Conservation (phyloP, 2,329 filamentous ascomycete species). For the Pseudocercospora crystallina region DNA sequence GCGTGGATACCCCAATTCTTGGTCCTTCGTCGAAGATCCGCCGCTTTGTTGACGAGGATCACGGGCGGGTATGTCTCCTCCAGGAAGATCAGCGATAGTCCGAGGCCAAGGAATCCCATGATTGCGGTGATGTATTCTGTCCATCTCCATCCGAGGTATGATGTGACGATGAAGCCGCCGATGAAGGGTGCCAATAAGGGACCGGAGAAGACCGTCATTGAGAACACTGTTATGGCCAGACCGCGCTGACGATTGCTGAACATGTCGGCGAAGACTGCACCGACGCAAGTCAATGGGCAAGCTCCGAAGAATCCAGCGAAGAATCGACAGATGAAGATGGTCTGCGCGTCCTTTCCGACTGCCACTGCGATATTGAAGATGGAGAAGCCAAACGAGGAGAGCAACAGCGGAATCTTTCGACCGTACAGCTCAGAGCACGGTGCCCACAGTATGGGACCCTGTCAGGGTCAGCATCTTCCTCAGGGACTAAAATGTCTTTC, state of each 20-base stretch:
- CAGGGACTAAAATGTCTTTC: not conserved
- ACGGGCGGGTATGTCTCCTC: conserved; percentile 60
- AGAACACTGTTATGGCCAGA: conserved; percentile 39
- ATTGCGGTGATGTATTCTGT: conserved; percentile 51
- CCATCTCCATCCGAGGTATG: conserved; percentile 53
- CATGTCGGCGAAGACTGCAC: conserved; percentile 47
- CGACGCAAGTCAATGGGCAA: conserved; percentile 48
- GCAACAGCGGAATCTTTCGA: conserved; percentile 30
- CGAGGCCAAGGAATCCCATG: conserved; percentile 55
- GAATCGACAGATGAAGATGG: conserved; percentile 40
- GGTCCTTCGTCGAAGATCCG: conserved; percentile 54
- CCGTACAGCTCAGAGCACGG: conserved; percentile 48
- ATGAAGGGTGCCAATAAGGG: conserved; percentile 36
- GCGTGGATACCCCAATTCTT: conserved; percentile 61
- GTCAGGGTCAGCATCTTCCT: not conserved
- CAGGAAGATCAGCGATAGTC: conserved; percentile 53
- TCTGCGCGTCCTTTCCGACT: conserved; percentile 39
- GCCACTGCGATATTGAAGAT: conserved; percentile 52
- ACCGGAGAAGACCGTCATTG: conserved; percentile 36
- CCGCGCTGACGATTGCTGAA: conserved; percentile 34
- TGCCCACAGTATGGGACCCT: conserved; percentile 47
- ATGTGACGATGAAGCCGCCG: conserved; percentile 35
- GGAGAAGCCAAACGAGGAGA: conserved; percentile 37
- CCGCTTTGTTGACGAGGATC: conserved; percentile 57
- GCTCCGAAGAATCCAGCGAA: conserved; percentile 39